Conservation (phyloP, 805 yeast species). For the Wickerhamiella sergipiensis region DNA sequence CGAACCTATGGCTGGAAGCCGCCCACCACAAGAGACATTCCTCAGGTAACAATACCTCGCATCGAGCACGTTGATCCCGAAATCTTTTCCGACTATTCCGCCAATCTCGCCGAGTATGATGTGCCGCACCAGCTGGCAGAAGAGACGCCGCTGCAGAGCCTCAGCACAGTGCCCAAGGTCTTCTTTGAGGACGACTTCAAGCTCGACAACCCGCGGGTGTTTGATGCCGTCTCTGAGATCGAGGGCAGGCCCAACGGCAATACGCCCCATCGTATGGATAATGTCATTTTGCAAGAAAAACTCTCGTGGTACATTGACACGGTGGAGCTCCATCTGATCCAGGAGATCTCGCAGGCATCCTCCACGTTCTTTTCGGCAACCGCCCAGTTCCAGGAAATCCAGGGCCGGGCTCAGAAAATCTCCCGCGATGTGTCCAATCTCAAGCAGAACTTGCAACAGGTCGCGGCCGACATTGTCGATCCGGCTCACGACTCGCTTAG, state of each 20-base stretch:
- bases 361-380: slow-evolving; percentile 74
- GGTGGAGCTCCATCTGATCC: slow-evolving; percentile 67
- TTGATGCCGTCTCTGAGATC: slow-evolving; percentile 57
- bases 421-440: slow-evolving; percentile 5
- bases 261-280: slow-evolving; percentile 4
- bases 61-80: slow-evolving; percentile 33
- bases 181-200: slow-evolving; percentile 58
- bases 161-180: slow-evolving; percentile 47
- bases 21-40: slow-evolving; percentile 76
- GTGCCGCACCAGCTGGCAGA: not conserved
- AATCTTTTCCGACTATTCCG: slow-evolving; percentile 33
- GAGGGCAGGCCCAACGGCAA: slow-evolving; percentile 18
- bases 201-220: slow-evolving; percentile 77
- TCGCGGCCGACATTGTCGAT: not conserved
- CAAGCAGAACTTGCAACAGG: not conserved
- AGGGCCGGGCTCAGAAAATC: slow-evolving; percentile 17
- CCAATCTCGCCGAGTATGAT: slow-evolving; percentile 27
- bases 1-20: slow-evolving; percentile 25
- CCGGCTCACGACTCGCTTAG: not conserved
- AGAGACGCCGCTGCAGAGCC: slow-evolving; percentile 5
- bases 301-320: slow-evolving; percentile 72
- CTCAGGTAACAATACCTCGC: slow-evolving; percentile 56
- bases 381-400: slow-evolving; percentile 58
- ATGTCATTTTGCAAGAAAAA: slow-evolving; percentile 50
- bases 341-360: slow-evolving; percentile 75